Conservation (phyloP, 169 alveolate genomes). For the Neospora caninum region DNA sequence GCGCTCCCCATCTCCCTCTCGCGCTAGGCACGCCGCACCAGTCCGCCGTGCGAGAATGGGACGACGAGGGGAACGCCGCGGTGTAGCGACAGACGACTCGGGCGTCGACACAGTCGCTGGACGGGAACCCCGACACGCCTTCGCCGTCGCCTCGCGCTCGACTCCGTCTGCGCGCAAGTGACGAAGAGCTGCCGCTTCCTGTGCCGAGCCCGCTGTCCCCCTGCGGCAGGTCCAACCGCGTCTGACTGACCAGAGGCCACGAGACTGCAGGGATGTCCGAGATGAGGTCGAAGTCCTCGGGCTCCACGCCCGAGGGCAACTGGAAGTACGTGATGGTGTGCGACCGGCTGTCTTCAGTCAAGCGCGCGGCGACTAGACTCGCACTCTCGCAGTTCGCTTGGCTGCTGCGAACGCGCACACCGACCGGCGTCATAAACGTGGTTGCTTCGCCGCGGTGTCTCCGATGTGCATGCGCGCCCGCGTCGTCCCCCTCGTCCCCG, state of each 20-base stretch:
- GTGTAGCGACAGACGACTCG: background rate
- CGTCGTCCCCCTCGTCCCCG: background rate
- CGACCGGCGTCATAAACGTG: background rate
- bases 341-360: background rate
- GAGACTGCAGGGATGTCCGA: background rate
- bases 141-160: background rate
- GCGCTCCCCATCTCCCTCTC: background rate
- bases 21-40: background rate
- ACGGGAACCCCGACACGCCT: background rate
- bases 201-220: background rate
- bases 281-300: conserved; percentile 6
- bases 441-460: background rate
- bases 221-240: background rate
- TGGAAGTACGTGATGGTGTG: conserved; percentile 21
- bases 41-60: background rate
- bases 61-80: background rate
- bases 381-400: background rate
- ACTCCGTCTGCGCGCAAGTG: background rate
- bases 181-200: background rate
- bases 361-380: background rate
- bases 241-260: background rate
- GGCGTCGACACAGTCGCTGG: background rate
- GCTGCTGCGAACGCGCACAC: background rate
- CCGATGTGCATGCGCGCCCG: background rate
- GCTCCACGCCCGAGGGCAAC: conserved; percentile 18